phyloP scores from a whole-genome alignment of 345 rosid genomes.

The Hirschfeldia incana region DNA sequence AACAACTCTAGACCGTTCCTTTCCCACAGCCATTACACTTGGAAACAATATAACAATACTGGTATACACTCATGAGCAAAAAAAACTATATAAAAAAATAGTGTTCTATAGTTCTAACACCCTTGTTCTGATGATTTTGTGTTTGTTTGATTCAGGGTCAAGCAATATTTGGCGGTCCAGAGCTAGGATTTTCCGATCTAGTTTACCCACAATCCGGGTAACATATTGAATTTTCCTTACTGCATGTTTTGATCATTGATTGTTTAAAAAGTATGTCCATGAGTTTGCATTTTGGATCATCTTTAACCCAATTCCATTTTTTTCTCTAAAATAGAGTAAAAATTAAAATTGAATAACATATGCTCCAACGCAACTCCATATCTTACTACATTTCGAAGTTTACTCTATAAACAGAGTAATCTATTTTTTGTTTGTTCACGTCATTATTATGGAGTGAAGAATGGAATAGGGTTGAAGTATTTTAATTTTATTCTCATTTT shows the following conservation, averaged over 20 bases:
- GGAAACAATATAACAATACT: slow-evolving; percentile 40
- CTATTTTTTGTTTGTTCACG: no score
- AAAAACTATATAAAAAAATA: no score
- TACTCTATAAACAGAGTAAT: no score
- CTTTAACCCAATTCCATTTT: no score
- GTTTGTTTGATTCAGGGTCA: slow-evolving; percentile 44
- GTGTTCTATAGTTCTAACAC: not conserved
- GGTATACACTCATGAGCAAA: not conserved
- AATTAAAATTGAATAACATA: no score
- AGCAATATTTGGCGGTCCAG: slow-evolving; percentile 50
- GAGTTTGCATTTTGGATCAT: not conserved
- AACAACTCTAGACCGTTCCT: slow-evolving; percentile 51
- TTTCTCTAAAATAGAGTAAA: no score
- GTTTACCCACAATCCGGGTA: slow-evolving; percentile 38
- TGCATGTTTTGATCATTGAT: not conserved
- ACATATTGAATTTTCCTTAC: not conserved
- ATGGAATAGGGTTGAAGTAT: no score
- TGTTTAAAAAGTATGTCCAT: not conserved
- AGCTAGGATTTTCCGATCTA: slow-evolving; percentile 41
- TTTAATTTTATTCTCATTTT: no score
- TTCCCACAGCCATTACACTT: slow-evolving; percentile 44
- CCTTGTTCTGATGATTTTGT: not conserved
- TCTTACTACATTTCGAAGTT: no score
- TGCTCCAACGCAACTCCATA: no score
- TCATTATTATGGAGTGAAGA: no score